Evolutionary conservation across 2,329 filamentous ascomycete genomes (phyloP).

Genomic region (Blastomyces silverae): DNA sequence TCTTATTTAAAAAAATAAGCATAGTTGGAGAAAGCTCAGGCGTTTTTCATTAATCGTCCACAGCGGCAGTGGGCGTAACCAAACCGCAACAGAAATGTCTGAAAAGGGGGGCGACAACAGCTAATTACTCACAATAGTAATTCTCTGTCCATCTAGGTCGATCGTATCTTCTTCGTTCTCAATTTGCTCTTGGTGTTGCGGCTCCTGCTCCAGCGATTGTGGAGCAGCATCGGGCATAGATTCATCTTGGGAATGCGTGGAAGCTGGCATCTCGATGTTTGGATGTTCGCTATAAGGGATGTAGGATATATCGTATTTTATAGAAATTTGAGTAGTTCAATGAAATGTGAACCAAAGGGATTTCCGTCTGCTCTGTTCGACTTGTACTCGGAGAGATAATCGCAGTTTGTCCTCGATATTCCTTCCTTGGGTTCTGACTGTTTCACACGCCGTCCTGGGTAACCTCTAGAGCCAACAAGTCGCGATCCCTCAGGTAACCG

Average conservation of each 20-base stretch:
- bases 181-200: slow-evolving; percentile 39
- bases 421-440: not conserved
- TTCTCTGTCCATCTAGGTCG: slow-evolving; percentile 46
- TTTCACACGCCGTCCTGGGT: not conserved
- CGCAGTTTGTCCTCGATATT: not conserved
- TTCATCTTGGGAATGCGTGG: slow-evolving; percentile 38
- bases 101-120: not conserved
- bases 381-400: not conserved
- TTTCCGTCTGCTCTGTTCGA: not conserved
- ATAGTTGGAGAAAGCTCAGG: not conserved
- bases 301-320: not conserved
- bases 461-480: not conserved
- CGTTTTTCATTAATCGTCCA: not conserved
- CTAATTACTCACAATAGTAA: slow-evolving; percentile 50
- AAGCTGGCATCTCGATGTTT: slow-evolving; percentile 31
- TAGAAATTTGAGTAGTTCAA: not conserved
- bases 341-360: not conserved
- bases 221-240: slow-evolving; percentile 36
- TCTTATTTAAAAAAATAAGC: too few relatives aligned
- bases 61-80: not conserved
- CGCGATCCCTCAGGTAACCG: not conserved
- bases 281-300: not conserved
- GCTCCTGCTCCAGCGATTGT: slow-evolving; percentile 20
- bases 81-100: not conserved
- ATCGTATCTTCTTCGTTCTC: slow-evolving; percentile 44